Base-by-base conservation (phyloP, 495 filamentous ascomycete species). In the Apiosordaria backusii region DNA sequence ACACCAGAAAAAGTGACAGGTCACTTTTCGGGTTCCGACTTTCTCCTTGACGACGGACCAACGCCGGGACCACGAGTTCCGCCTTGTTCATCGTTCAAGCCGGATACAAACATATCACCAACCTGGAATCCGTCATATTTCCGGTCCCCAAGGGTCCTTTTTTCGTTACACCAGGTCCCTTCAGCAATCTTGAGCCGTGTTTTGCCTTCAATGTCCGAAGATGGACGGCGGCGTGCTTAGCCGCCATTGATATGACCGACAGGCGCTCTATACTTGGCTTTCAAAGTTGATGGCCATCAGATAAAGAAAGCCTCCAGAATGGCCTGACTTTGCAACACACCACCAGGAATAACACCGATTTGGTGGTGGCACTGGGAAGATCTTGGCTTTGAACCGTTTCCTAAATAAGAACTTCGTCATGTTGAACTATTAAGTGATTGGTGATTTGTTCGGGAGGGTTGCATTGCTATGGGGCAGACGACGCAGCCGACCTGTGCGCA, bases 141-240 rank as follows among this genome's bases (percentile, higher is more conserved):
- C 52, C 62, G 62, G 19, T 22, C 54, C 22, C 54, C 19, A 58
- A 52, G 54, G 63, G 61, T 58, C 67, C 63, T 63, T 62, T 64
- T 57, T 58, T 62, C 45, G 50, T 50, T 50, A 61, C 45, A 59
- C 27, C 24, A 64, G 61, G 64, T 21, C 61, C 64, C 63, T 70
- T 61, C 52, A n/a, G 21, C 50, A 71, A 68, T 70, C 64, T 71
- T 73, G 70, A 70, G 70, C 72, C 72, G 72, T 66, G 67, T 70
- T 61, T 73, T 75, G 68, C 71, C 72, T 70, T 69, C 7, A 60
- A 55, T 67, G 65, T 65, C 68, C 68, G 70, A 63, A 21, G 40
- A 52, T 58, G 50, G 50, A 65, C 59, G 60, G 65, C 45, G 60
- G 24, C 57, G 21, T 66, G 65, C 68, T 62, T 65, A 64, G 27